Evolutionary conservation across 129 eudicot species (phyloP).

Genomic region (Flaveria linearis): DNA sequence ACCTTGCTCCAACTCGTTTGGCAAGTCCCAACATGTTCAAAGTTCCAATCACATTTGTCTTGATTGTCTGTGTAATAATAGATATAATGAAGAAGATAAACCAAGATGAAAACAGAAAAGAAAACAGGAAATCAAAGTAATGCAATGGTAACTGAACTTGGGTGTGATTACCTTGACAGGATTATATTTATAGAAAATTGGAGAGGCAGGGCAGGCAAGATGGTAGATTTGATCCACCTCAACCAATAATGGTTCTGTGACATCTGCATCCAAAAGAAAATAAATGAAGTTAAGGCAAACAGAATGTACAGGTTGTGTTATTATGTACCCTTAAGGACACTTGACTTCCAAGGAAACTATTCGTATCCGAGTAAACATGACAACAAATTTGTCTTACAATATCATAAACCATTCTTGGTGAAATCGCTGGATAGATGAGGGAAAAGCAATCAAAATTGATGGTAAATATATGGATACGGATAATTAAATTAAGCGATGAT

Average conservation of each 20-base stretch:
- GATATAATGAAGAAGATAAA: slow-evolving; percentile 9
- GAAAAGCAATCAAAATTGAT: slow-evolving; percentile 4
- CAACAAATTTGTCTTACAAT: background rate
- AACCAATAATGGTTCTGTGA: slow-evolving; percentile 65
- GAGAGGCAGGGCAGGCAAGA: slow-evolving; percentile 90
- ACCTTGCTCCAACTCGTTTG: slow-evolving; percentile 92
- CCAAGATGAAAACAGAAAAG: background rate
- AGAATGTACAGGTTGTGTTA: background rate
- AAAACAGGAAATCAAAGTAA: background rate
- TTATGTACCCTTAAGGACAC: background rate
- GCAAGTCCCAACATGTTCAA: slow-evolving; percentile 94
- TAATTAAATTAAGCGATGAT: background rate
- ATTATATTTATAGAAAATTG: slow-evolving; percentile 72
- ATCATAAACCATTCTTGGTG: background rate
- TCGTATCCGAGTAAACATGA: background rate
- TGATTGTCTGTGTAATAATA: slow-evolving; percentile 57
- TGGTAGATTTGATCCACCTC: slow-evolving; percentile 88
- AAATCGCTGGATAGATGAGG: background rate
- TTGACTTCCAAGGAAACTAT: background rate
- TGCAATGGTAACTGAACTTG: background rate
- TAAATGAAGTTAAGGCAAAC: background rate
- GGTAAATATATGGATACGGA: background rate
- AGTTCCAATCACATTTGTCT: slow-evolving; percentile 91
- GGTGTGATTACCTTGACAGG: slow-evolving; percentile 69
- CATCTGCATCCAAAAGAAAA: slow-evolving; percentile 53